Base-by-base conservation (phyloP, 768 basidiomycete genomes). In the Mycena capillaripes region DNA sequence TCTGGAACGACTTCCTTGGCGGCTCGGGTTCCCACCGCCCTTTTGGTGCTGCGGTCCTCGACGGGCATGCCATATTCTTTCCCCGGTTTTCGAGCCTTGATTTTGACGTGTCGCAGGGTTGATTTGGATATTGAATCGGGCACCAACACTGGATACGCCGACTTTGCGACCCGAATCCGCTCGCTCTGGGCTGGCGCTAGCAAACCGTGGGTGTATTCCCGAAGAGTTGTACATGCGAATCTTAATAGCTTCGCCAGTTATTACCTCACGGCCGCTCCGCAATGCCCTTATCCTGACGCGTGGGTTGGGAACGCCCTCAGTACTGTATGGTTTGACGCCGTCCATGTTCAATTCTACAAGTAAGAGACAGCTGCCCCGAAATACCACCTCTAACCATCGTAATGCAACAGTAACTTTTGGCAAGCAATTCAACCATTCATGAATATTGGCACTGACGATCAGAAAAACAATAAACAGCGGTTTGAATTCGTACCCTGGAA, bases 31-130 rank as follows among this genome's bases (percentile, higher is more conserved):
- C 50, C 50, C 50, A 52, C 50, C 50, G 50, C 50, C 50, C 50
- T 52, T 52, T 52, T 52, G 50, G 50, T 52, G 23, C 50, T 11
- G 50, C 50, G 27, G 27, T 52, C 25, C 50, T 52, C 50, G 50
- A 52, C 29, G 50, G 50, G 50, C 29, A 29, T 52, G 25, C 2
- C 27, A 27, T 11, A 52, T 52, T 27, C 25, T 52, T 12, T 52
- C 50, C 27, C 4, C 3, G 6, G 29, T 52, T 52, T 52, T 52
- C 50, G 14, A 25, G 12, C 7, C 11, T 6, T 52, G 25, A 52
- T 52, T 52, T 52, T n/a, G n/a, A n/a, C n/a, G n/a, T n/a, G n/a
- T n/a, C n/a, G n/a, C 50, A 52, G 50, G 27, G 50, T 52, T 52
- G 50, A 42, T 42, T 42, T 42, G 42, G 42, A 42, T 17, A 42